Evolutionary conservation across 768 basidiomycete species (phyloP).

Genomic region (Pulveroboletus sp.): DNA sequence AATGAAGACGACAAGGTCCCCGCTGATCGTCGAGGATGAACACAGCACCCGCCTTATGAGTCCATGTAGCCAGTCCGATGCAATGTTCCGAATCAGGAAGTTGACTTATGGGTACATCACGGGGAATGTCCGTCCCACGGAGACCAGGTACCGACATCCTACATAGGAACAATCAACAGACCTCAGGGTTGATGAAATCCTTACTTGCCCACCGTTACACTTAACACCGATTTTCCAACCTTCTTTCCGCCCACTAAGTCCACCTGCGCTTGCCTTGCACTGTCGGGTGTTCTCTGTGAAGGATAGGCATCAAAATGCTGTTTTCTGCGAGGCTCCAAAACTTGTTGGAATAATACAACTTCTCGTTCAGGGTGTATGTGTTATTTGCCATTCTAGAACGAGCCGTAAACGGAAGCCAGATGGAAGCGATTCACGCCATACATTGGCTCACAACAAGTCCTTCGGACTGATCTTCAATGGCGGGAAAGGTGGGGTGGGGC

Average conservation of each 20-base stretch:
- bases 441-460: slow-evolving; percentile 81
- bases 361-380: slow-evolving; percentile 68
- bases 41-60: no score
- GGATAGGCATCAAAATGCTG: slow-evolving; percentile 59
- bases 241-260: slow-evolving; percentile 78
- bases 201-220: no score
- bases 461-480: slow-evolving; percentile 72
- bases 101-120: no score
- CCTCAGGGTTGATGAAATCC: no score
- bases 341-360: slow-evolving; percentile 56
- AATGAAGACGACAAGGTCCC: no score
- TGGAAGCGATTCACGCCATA: slow-evolving; percentile 32
- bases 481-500: slow-evolving; percentile 71
- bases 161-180: no score
- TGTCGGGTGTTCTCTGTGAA: slow-evolving; percentile 83
- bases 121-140: no score
- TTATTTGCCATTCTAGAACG: slow-evolving; percentile 64
- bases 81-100: no score
- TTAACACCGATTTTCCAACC: slow-evolving; percentile 80
- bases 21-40: no score
- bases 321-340: slow-evolving; percentile 58
- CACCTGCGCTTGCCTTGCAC: slow-evolving; percentile 67
- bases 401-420: slow-evolving; percentile 1
- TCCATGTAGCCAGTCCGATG: no score
- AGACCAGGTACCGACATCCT: no score